Conservation (phyloP, 2,329 filamentous ascomycete genomes). For the Ophiostoma novo-ulmi region DNA sequence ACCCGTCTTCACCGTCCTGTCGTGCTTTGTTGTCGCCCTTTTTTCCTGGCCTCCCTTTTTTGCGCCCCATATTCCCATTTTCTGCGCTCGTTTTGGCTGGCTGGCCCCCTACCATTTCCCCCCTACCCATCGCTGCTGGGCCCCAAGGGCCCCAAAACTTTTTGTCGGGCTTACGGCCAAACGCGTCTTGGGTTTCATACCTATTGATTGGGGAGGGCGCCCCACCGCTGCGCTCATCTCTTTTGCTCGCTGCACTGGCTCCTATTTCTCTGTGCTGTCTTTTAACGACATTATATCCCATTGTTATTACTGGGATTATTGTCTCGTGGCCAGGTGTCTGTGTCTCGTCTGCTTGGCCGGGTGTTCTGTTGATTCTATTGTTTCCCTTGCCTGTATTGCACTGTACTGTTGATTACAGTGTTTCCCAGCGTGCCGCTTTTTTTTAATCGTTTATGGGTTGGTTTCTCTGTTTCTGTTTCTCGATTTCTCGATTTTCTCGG, state of each 20-base stretch:
- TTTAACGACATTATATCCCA: neutral
- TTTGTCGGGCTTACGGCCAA: slow-evolving; percentile 23
- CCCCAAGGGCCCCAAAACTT: slow-evolving; percentile 19
- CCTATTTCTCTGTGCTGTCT: neutral
- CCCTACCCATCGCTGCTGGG: slow-evolving; percentile 9
- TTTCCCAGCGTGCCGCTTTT: slow-evolving; percentile 9
- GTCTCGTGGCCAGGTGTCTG: neutral
- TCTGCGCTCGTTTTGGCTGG: slow-evolving; percentile 2
- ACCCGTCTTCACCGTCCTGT: neutral
- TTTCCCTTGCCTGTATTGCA: neutral
- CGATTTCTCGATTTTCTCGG: neutral
- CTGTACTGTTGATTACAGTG: neutral
- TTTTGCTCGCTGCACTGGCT: slow-evolving; percentile 8
- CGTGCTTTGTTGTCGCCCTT: slow-evolving; percentile 10
- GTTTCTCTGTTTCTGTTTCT: slow-evolving; percentile 6
- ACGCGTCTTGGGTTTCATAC: slow-evolving; percentile 27
- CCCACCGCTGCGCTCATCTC: slow-evolving; percentile 22
- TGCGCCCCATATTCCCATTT: slow-evolving; percentile 11
- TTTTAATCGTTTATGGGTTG: neutral
- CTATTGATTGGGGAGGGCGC: slow-evolving; percentile 19
- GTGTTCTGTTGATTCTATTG: neutral
- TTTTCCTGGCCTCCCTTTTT: neutral
- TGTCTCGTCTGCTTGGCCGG: neutral
- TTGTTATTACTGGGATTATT: neutral
- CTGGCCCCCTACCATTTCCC: slow-evolving; percentile 13